Evolutionary conservation across 164 flowering plant species (phyloP).

Genomic region (Protea cynaroides): DNA sequence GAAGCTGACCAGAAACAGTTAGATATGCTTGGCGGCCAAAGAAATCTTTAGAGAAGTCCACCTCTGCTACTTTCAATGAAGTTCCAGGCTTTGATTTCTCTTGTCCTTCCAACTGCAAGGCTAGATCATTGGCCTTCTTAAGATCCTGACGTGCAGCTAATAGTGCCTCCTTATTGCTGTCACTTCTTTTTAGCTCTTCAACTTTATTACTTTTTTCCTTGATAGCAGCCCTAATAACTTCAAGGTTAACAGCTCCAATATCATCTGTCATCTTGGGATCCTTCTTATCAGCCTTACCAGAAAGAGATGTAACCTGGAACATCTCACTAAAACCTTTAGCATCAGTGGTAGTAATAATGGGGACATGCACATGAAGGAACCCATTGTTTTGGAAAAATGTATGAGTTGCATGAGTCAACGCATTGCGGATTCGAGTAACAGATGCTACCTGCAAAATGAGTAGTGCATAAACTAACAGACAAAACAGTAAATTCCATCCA

Average conservation of each 20-base stretch:
- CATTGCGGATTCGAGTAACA: conserved; percentile 57
- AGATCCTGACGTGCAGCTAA: conserved; percentile 66
- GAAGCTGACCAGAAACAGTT: conserved; percentile 61
- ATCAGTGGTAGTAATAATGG: conserved; percentile 64
- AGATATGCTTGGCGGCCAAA: conserved; percentile 47
- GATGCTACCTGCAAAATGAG: conserved; percentile 60
- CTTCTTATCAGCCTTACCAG: conserved; percentile 17
- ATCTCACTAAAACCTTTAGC: conserved; percentile 43
- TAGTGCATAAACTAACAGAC: background rate
- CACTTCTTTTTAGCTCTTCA: conserved; percentile 71
- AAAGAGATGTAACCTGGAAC: conserved; percentile 55
- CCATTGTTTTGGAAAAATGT: conserved; percentile 68
- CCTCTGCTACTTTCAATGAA: conserved; percentile 15
- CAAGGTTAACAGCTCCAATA: conserved; percentile 34
- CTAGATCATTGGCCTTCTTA: conserved; percentile 54
- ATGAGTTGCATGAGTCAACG: conserved; percentile 53
- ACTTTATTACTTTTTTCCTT: conserved; percentile 52
- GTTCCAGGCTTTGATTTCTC: conserved; percentile 27
- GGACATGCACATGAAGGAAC: conserved; percentile 65
- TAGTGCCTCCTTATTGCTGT: conserved; percentile 74
- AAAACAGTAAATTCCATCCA: background rate
- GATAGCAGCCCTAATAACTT: conserved; percentile 48
- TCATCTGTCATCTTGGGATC: conserved; percentile 18
- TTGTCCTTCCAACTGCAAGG: conserved; percentile 53
- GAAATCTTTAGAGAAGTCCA: conserved; percentile 41